Percentiles rank a stretch among this genome's conserved stretches.
Evolutionary conservation across 2,329 filamentous ascomycete genomes (phyloP).

Genomic region (Beauveria bassiana): DNA sequence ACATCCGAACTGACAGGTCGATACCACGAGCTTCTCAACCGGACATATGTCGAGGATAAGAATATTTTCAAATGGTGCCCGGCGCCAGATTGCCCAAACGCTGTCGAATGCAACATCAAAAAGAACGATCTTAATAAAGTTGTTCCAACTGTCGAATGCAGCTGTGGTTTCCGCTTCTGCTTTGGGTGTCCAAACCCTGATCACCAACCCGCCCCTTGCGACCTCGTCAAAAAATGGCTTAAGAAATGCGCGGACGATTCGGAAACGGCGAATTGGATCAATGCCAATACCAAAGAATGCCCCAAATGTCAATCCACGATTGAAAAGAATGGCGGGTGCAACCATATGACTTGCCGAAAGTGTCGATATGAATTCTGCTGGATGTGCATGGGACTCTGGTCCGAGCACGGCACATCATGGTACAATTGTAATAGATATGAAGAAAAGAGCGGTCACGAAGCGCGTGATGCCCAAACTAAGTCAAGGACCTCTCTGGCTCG

Average conservation of each 20-base stretch:
- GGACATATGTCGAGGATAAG: constrained; percentile 96
- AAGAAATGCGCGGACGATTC: constrained; percentile 99
- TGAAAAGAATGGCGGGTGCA: constrained; percentile 97
- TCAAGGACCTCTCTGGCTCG: constrained; percentile 85
- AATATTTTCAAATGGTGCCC: constrained; percentile 96
- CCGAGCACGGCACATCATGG: constrained; percentile 97
- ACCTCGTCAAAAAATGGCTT: constrained; percentile 87
- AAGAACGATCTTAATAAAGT: constrained; percentile 76
- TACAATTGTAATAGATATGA: constrained; percentile 98
- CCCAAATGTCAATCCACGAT: constrained; percentile 95
- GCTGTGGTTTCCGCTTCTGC: constrained; percentile 82
- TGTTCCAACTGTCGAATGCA: constrained; percentile 84
- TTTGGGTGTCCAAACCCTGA: constrained; percentile 88
- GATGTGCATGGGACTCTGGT: constrained; percentile 99
- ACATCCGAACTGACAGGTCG: constrained; percentile 47
- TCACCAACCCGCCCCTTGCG: constrained; percentile 88
- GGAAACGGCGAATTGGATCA: constrained; percentile 99
- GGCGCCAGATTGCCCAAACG: constrained; percentile 92
- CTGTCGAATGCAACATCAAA: constrained; percentile 81
- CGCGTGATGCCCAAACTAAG: constrained; percentile 83
- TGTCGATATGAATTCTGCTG: constrained; percentile 97
- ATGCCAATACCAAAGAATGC: constrained; percentile 96
- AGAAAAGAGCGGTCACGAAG: constrained; percentile 87
- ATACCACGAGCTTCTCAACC: constrained; percentile 79
- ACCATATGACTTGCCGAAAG: constrained; percentile 96